phyloP scores from a whole-genome alignment of 2,329 filamentous ascomycete species.

The Dactylellina leptospora region DNA sequence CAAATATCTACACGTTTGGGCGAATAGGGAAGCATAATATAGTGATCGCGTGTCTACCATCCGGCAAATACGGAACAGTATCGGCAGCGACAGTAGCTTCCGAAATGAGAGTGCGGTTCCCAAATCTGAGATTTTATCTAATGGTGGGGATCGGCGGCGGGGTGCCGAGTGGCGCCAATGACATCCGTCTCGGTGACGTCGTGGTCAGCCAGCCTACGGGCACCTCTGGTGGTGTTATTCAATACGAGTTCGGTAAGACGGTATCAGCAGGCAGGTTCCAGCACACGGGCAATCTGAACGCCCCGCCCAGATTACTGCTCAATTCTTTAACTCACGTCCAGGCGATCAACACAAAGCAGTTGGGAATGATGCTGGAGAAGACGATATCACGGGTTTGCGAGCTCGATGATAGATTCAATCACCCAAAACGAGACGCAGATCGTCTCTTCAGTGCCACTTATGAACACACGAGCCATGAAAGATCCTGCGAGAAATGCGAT shows the following conservation, averaged over 20 bases:
- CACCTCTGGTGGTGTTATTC: constrained; percentile 5
- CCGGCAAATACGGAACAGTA: constrained; percentile 44
- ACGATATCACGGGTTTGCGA: neutral
- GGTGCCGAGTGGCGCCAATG: neutral
- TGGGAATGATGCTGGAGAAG: neutral
- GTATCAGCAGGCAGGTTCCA: constrained; percentile 10
- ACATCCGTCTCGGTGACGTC: constrained; percentile 24
- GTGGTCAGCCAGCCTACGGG: constrained; percentile 13
- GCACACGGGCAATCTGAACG: constrained; percentile 6
- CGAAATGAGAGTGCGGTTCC: constrained; percentile 40
- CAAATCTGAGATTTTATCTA: constrained; percentile 8
- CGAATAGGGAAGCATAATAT: constrained; percentile 44
- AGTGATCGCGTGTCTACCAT: constrained; percentile 54
- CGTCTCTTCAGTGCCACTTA: constrained; percentile 11
- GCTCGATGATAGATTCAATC: constrained; percentile 11
- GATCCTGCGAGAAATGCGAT: constrained; percentile 1
- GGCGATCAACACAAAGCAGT: neutral
- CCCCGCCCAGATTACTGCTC: constrained; percentile 2
- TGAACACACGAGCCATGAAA: neutral
- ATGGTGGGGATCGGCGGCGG: constrained; percentile 32
- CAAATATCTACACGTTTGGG: constrained; percentile 56
- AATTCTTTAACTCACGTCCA: neutral
- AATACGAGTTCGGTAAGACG: constrained; percentile 26
- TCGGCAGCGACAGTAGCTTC: constrained; percentile 46
- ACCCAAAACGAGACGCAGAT: neutral